Percentiles rank a stretch among this genome's conserved stretches.
Evolutionary conservation across 805 yeast genomes (phyloP).

Genomic region (Sungouiozyma intestinalis): DNA sequence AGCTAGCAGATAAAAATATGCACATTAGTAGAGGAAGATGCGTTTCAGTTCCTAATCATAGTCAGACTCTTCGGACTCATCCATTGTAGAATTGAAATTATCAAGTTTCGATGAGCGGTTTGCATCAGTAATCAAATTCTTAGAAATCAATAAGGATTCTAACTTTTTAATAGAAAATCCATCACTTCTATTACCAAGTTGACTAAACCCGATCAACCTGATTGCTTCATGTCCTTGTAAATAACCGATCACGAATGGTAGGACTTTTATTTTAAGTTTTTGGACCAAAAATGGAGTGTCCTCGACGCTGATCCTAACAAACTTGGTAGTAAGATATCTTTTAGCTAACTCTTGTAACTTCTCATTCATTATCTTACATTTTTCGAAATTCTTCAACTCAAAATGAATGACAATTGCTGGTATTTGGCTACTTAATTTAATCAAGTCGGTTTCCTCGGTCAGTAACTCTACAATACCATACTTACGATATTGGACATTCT

Average conservation of each 20-base stretch:
- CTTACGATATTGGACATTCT: conserved; percentile 30
- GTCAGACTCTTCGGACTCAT: background rate
- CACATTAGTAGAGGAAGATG: too few relatives aligned
- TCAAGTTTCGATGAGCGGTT: background rate
- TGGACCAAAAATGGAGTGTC: conserved; percentile 64
- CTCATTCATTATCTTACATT: conserved; percentile 51
- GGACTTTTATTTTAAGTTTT: conserved; percentile 49
- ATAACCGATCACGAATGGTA: conserved; percentile 63
- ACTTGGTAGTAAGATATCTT: conserved; percentile 45
- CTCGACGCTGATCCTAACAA: conserved; percentile 47
- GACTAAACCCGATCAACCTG: conserved; percentile 61
- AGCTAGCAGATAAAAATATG: too few relatives aligned
- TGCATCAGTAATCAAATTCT: background rate
- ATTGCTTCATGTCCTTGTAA: conserved; percentile 47
- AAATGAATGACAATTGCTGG: conserved; percentile 48
- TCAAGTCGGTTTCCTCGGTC: conserved; percentile 44
- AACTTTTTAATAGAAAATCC: conserved; percentile 39
- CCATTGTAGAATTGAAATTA: background rate
- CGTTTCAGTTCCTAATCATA: background rate
- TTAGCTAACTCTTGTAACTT: conserved; percentile 38
- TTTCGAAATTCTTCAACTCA: conserved; percentile 46
- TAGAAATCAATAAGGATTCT: conserved; percentile 31
- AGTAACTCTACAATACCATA: conserved; percentile 36
- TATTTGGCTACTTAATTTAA: conserved; percentile 38
- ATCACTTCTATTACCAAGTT: conserved; percentile 39